Percentiles rank a stretch among this genome's conserved stretches.
phyloP scores from a whole-genome alignment of 208 protist species.

The Entamoeba histolytica region DNA sequence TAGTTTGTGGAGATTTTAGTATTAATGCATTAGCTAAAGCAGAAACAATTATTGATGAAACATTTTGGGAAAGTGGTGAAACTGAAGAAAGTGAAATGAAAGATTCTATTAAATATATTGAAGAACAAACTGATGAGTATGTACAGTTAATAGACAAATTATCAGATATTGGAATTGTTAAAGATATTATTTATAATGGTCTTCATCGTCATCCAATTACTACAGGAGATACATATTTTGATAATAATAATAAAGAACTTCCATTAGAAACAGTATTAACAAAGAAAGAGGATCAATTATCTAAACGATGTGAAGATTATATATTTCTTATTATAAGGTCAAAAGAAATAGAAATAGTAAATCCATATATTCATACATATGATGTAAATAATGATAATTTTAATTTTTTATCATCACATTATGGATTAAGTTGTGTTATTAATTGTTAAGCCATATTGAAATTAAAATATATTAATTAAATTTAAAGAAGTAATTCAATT shows the following conservation, averaged over 20 bases:
- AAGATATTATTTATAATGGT: neutral
- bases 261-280: neutral
- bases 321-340: neutral
- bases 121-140: neutral
- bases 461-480: too few relatives aligned
- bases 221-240: neutral
- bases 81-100: neutral
- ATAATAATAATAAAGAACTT: neutral
- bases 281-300: neutral
- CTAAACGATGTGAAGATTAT: neutral
- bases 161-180: neutral
- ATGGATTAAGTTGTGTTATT: neutral
- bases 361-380: neutral
- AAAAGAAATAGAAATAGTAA: neutral
- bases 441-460: neutral
- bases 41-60: neutral
- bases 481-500: too few relatives aligned
- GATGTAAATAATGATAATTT: neutral
- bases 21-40: neutral
- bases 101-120: neutral
- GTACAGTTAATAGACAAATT: neutral
- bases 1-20: neutral
- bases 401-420: neutral
- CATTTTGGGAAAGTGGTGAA: neutral
- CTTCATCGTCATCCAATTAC: neutral